Base-by-base conservation (phyloP, 805 yeast species). In the Yamadazyma nakazawae region DNA sequence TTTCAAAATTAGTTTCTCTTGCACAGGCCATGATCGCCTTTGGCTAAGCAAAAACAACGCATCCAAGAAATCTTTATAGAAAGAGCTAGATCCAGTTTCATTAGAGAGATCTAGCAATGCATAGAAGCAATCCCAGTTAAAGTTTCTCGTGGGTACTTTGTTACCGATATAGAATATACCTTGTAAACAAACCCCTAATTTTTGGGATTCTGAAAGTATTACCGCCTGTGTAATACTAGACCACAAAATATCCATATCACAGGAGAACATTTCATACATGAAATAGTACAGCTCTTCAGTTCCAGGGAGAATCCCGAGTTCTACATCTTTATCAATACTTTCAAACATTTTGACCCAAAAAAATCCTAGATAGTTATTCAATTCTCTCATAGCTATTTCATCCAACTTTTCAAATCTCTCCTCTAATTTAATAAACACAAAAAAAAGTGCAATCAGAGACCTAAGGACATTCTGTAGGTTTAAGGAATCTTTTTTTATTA, bases 1-100 rank as follows among this genome's bases (percentile, higher is more conserved):
- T 21, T 53, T 54, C 4, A 60, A 43, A 4, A 72, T 44, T n/a
- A 70, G 44, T 35, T 55, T 58, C 37, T 72, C 77, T 32, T 43
- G 40, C 2, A 52, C 17, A 18, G 50, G 52, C 55, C 55, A 49
- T 5, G 50, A 42, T n/a, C 43, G 40, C 16, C 59, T 52, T 36
- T 62, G 59, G 40, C 57, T 57, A 14, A 66, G 47, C 1, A 56
- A 45, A 6, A 58, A 59, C 18, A 67, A 57, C 3, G 60, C 54
- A 34, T 70, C 69, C 2, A 68, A 43, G 47, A 64, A 66, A 14
- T 55, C 50, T 35, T 57, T 57, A 45, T 59, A 61, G 14, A 58
- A 48, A 5, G 45, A 34, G 8, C 68, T 59, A 5, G 46, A 52
- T 1, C 36, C 51, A 2, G 53, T 48, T 2, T 39, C 42, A 14